phyloP scores from a whole-genome alignment of 2,329 filamentous ascomycete species.

The Dactylonectria estremocensis region DNA sequence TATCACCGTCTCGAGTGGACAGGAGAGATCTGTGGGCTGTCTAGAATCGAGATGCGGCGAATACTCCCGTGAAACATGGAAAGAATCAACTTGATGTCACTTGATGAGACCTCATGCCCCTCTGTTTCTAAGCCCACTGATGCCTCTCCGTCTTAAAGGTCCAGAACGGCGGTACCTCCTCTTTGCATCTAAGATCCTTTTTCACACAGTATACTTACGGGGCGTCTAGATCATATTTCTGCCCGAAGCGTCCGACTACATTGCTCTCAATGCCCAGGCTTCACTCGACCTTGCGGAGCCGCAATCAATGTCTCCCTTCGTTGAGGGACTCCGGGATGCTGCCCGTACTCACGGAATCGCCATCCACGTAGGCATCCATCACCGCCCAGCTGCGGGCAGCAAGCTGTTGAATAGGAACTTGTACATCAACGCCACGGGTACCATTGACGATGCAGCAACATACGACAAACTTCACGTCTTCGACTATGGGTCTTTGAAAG shows the following conservation, averaged over 20 bases:
- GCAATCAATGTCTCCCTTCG: constrained; percentile 78
- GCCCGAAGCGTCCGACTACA: constrained; percentile 93
- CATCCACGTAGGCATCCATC: constrained; percentile 91
- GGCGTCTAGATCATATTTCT: constrained; percentile 81
- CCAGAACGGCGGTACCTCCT: constrained; percentile 36
- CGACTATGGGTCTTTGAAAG: constrained; percentile 72
- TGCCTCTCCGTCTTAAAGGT: constrained; percentile 13
- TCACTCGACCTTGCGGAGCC: constrained; percentile 80
- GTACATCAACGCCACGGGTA: constrained; percentile 64
- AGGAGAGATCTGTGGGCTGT: constrained; percentile 7
- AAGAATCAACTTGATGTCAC: constrained; percentile 26
- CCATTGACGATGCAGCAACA: constrained; percentile 56
- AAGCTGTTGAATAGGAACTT: constrained; percentile 67
- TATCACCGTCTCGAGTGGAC: constrained; percentile 5
- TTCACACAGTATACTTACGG: constrained; percentile 45
- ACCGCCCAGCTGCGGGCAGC: constrained; percentile 61
- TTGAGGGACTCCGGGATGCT: constrained; percentile 79
- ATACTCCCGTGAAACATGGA: constrained; percentile 40
- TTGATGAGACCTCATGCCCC: constrained; percentile 30
- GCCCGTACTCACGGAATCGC: constrained; percentile 76
- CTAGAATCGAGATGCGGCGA: constrained; percentile 27
- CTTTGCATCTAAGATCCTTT: constrained; percentile 18
- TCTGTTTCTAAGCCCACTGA: neutral
- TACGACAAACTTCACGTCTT: constrained; percentile 97
- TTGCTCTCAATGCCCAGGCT: constrained; percentile 77